Evolutionary conservation across 2,329 filamentous ascomycete genomes (phyloP).

Genomic region (Claviceps fusiformis): DNA sequence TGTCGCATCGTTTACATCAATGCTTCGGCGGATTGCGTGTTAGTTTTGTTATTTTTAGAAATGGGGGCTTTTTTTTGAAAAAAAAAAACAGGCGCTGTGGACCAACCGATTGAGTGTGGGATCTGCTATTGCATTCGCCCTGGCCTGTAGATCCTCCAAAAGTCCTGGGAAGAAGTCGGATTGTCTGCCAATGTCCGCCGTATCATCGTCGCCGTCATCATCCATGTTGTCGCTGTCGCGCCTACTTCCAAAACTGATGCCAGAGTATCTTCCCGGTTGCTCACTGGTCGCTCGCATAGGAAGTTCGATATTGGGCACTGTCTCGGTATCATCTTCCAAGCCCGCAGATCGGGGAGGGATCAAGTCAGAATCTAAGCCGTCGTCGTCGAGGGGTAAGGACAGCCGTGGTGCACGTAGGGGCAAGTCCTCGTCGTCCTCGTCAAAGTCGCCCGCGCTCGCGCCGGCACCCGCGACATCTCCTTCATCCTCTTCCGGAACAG

Average conservation of each 20-base stretch:
- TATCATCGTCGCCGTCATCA: conserved; percentile 21
- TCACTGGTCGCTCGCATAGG: conserved; percentile 39
- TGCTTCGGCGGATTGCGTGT: conserved; percentile 11
- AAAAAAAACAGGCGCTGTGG: too few species aligned
- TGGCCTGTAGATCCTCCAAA: conserved; percentile 28
- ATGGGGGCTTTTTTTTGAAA: too few species aligned
- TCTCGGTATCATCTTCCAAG: conserved; percentile 46
- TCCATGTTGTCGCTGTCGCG: conserved; percentile 40
- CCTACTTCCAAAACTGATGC: conserved; percentile 40
- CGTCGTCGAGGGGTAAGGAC: conserved; percentile 38
- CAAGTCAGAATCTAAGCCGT: conserved; percentile 34
- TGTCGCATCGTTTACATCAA: conserved; percentile 27
- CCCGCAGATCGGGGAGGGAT: conserved; percentile 39
- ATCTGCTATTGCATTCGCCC: conserved; percentile 22
- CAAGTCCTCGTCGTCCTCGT: conserved; percentile 29
- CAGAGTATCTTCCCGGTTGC: conserved; percentile 29
- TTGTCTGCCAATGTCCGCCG: conserved; percentile 26
- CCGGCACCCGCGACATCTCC: conserved; percentile 20
- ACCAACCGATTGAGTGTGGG: conserved; percentile 32
- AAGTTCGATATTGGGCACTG: conserved; percentile 45
- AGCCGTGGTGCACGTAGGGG: conserved; percentile 38
- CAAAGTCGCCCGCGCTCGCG: background rate
- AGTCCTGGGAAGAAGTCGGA: conserved; percentile 40
- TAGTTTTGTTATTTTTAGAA: background rate
- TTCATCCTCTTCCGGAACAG: conserved; percentile 20